Base-by-base conservation (phyloP, 768 basidiomycete genomes). In the Mycena indigotica region DNA sequence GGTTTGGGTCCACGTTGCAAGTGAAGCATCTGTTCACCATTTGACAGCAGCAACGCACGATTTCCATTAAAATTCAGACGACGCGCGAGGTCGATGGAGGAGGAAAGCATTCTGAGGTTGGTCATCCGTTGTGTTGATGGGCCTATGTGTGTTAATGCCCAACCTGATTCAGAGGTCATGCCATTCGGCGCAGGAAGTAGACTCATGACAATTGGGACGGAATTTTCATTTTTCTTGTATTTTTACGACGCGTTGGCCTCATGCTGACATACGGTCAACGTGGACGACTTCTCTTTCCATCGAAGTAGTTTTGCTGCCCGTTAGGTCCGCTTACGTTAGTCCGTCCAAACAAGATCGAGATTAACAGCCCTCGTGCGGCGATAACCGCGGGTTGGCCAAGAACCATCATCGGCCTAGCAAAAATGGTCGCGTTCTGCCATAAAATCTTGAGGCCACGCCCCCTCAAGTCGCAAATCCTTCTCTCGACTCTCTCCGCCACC, bases 61-160 rank as follows among this genome's bases (percentile, higher is more conserved):
- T 86, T 61, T 82, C 84, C 29, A 85, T 87, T 72, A 83, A 84
- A 70, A 82, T 87, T 55, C 82, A 86, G 66, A 86, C 85, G 6
- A 84, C 76, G 38, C 77, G 83, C 26, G 84, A 86, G 55, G 76
- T 73, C 46, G 67, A 72, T n/a, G n/a, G n/a, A 46, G 75, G 69
- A 29, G 83, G 84, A 39, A 53, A 69, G 70, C 38, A 32, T 32
- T 63, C 62, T 50, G 58, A 63, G 44, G 62, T 63, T n/a, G n/a
- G n/a, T n/a, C n/a, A n/a, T n/a, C 50, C n/a, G 57, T 56, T 38
- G 24, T 51, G 8, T 23, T 51, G 40, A 8, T 23, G 5, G 50
- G 4, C 24, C 19, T 6, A 35, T 30, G 10, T 16, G 25, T 15
- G 8, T 26, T 21, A n/a, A n/a, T 24, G 15, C 39, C 28, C n/a